A percentile compares a stretch with the other conserved stretches of the same genome.
These are phyloP conservation scores for Xerocomus spinulosus DNA, from an alignment of 768 basidiomycete genomes.

Conservation along the genomic window DNA sequence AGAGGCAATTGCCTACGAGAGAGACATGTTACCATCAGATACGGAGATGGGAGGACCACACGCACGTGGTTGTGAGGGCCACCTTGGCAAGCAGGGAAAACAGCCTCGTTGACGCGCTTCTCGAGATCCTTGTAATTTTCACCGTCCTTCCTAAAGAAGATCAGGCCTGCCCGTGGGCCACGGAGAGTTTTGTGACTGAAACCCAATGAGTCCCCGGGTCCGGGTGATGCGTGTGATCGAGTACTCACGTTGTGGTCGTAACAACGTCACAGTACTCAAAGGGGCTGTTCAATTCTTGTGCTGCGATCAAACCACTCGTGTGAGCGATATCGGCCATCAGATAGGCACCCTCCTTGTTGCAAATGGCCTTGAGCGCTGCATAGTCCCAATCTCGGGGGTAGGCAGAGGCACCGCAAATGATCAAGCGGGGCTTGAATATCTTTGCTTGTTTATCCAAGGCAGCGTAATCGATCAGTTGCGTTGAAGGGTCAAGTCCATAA, in stretches of 20 bases:
- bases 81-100: conserved; percentile 99
- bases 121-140: conserved; percentile 81
- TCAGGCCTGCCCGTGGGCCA: conserved; percentile 93
- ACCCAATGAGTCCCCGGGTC: background rate
- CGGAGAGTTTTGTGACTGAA: conserved; percentile 94
- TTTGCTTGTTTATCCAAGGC: conserved; percentile 79
- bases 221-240: background rate
- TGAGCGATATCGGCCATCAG: conserved; percentile 98
- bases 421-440: conserved; percentile 90
- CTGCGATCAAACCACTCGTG: conserved; percentile 92
- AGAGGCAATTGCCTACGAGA: conserved; percentile 80
- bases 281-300: conserved; percentile 82
- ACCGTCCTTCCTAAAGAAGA: conserved; percentile 96
- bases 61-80: conserved; percentile 97
- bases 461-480: conserved; percentile 87
- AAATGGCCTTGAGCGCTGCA: conserved; percentile 69
- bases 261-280: conserved; percentile 98
- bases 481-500: conserved; percentile 77
- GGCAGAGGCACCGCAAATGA: conserved; percentile 98
- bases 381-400: conserved; percentile 99
- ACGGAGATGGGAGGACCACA: conserved; percentile 6
- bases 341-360: conserved; percentile 85
- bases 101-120: conserved; percentile 95
- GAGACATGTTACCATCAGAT: background rate
- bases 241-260: conserved; percentile 86